Conservation (phyloP, 2,329 filamentous ascomycete genomes). For the Epicoccum sorghinum region DNA sequence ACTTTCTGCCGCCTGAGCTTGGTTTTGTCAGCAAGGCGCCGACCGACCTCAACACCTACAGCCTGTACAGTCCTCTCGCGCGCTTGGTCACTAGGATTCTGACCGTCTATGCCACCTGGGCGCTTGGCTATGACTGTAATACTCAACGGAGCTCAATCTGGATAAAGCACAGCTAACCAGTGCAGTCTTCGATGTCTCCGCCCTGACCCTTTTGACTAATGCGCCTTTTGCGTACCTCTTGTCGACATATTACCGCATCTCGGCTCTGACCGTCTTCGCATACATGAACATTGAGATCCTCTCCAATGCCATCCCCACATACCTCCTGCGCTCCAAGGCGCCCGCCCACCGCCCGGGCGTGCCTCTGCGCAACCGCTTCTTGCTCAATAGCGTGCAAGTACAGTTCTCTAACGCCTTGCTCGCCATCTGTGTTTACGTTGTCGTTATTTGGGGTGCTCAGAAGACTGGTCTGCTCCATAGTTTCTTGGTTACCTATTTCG, state of each 20-base stretch:
- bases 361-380: conserved; percentile 49
- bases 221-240: conserved; percentile 79
- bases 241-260: conserved; percentile 76
- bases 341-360: conserved; percentile 65
- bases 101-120: conserved; percentile 76
- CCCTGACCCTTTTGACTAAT: conserved; percentile 67
- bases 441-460: conserved; percentile 73
- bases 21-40: conserved; percentile 67
- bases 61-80: conserved; percentile 57
- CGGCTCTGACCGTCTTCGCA: conserved; percentile 63
- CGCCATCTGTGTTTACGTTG: conserved; percentile 73
- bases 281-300: conserved; percentile 71
- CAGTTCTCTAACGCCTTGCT: conserved; percentile 68
- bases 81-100: conserved; percentile 64
- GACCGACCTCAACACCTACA: conserved; percentile 63
- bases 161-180: conserved; percentile 10
- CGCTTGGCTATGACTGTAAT: conserved; percentile 73
- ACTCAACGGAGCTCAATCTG: conserved; percentile 12
- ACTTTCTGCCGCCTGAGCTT: conserved; percentile 69
- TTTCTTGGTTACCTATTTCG: conserved; percentile 76
- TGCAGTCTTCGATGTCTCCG: conserved; percentile 49
- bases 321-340: conserved; percentile 72
- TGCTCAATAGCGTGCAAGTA: conserved; percentile 47
- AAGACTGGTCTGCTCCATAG: conserved; percentile 69
- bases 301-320: conserved; percentile 75